Percentiles rank a stretch among this genome's conserved stretches.
These are phyloP conservation scores for Uronychia setigera DNA, from an alignment of 73 alveolate genomes.

Conservation along the genomic window DNA sequence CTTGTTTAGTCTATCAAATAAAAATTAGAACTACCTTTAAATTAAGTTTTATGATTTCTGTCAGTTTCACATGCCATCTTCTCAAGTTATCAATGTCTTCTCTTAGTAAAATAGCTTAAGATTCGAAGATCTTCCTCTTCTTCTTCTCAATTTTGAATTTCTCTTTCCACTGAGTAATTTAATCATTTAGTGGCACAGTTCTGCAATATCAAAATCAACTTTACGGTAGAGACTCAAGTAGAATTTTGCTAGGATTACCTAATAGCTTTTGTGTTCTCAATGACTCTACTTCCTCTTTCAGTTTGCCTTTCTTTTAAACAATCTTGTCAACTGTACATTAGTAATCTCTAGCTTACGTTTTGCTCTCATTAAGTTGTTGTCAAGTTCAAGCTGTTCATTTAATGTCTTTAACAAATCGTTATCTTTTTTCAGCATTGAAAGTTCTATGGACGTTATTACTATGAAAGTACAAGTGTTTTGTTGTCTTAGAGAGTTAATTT, in stretches of 20 bases:
- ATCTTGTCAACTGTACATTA: background rate
- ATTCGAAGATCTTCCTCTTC: background rate
- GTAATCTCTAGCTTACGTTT: background rate
- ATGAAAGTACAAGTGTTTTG: background rate
- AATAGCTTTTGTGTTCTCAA: background rate
- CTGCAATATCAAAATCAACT: background rate
- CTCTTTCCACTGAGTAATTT: background rate
- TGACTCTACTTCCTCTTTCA: background rate
- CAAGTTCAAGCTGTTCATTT: background rate
- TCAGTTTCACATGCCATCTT: background rate
- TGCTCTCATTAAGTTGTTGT: background rate
- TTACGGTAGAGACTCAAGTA: background rate
- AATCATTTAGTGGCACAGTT: background rate
- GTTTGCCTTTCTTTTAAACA: background rate
- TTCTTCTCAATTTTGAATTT: background rate
- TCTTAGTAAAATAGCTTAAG: background rate
- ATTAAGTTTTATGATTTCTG: background rate
- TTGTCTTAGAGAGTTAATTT: no score
- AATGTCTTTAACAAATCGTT: background rate
- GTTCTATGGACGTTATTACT: background rate
- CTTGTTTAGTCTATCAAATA: background rate
- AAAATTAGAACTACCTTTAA: background rate
- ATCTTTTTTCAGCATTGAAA: background rate
- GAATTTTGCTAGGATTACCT: background rate
- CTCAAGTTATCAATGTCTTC: background rate